phyloP scores from a whole-genome alignment of 2,329 filamentous ascomycete genomes.

The Talaromyces sp. region DNA sequence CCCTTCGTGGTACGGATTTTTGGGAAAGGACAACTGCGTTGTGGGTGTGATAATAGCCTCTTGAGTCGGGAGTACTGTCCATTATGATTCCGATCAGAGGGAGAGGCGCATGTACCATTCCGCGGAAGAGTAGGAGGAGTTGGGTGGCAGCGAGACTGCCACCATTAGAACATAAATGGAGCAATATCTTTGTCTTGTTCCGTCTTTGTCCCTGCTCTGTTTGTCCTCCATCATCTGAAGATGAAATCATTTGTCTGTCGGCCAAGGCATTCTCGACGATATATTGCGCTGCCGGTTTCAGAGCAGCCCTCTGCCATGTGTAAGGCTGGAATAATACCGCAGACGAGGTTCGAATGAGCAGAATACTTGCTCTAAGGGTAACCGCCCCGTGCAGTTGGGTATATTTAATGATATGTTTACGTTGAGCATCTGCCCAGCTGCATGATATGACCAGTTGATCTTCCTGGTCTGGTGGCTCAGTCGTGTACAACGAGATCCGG shows the following conservation, averaged over 20 bases:
- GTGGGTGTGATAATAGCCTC: conserved; percentile 19
- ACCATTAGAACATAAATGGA: conserved; percentile 36
- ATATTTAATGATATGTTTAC: conserved; percentile 33
- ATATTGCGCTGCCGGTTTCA: conserved; percentile 11
- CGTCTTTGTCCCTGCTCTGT: background rate
- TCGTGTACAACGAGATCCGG: background rate
- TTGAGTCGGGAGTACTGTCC: conserved; percentile 28
- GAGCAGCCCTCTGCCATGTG: conserved; percentile 8
- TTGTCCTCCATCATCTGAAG: background rate
- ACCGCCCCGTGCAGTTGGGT: conserved; percentile 25
- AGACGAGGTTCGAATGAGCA: conserved; percentile 28
- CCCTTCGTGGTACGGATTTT: background rate
- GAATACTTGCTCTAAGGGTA: conserved; percentile 26
- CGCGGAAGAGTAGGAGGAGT: conserved; percentile 19
- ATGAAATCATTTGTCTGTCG: background rate
- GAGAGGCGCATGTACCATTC: conserved; percentile 16
- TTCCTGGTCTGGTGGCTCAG: background rate
- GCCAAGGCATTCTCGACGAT: conserved; percentile 5
- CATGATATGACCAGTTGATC: conserved; percentile 21
- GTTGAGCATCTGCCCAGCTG: conserved; percentile 30
- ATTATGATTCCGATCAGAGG: conserved; percentile 22
- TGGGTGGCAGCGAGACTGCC: conserved; percentile 26
- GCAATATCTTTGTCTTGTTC: conserved; percentile 19
- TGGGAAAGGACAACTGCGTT: conserved; percentile 17
- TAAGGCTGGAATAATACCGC: conserved; percentile 20